phyloP scores from a whole-genome alignment of 2,329 filamentous ascomycete genomes.

The Clarireedia monteithiana region DNA sequence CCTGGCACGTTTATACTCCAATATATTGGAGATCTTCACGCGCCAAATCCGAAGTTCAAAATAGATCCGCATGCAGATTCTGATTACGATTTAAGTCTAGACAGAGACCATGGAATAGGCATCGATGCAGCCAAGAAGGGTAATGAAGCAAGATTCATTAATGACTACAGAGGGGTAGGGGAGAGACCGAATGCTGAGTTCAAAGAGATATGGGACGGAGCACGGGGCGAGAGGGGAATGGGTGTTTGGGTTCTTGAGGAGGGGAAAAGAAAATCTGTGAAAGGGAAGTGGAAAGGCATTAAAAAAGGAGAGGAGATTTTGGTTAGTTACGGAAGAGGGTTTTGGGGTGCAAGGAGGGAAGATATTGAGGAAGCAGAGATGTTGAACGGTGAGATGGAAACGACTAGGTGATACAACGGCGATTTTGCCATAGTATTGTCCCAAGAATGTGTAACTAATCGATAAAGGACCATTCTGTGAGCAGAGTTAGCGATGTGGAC shows the following conservation, averaged over 20 bases:
- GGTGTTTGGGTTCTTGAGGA: slow-evolving; percentile 48
- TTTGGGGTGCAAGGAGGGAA: slow-evolving; percentile 46
- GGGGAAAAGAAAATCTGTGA: slow-evolving; percentile 33
- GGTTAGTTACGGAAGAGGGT: slow-evolving; percentile 40
- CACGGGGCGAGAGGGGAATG: slow-evolving; percentile 45
- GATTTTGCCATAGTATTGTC: too few relatives aligned
- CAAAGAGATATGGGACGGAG: slow-evolving; percentile 47
- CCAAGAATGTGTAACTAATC: too few relatives aligned
- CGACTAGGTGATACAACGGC: too few relatives aligned
- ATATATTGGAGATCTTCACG: slow-evolving; percentile 54
- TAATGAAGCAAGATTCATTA: slow-evolving; percentile 60
- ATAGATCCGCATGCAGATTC: slow-evolving; percentile 34
- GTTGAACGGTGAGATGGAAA: background rate
- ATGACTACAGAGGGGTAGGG: slow-evolving; percentile 54
- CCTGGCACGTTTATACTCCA: slow-evolving; percentile 51
- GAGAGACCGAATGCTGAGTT: slow-evolving; percentile 39
- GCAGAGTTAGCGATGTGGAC: too few relatives aligned
- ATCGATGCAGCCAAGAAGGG: slow-evolving; percentile 51
- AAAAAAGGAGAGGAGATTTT: slow-evolving; percentile 62
- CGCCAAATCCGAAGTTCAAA: slow-evolving; percentile 10
- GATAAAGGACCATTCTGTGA: too few relatives aligned
- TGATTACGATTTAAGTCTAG: slow-evolving; percentile 60
- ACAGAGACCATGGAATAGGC: slow-evolving; percentile 46
- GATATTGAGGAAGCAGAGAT: background rate
- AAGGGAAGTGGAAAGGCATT: slow-evolving; percentile 44